Conservation (phyloP, 345 rosid genomes). For the Citrus cavaleriei region DNA sequence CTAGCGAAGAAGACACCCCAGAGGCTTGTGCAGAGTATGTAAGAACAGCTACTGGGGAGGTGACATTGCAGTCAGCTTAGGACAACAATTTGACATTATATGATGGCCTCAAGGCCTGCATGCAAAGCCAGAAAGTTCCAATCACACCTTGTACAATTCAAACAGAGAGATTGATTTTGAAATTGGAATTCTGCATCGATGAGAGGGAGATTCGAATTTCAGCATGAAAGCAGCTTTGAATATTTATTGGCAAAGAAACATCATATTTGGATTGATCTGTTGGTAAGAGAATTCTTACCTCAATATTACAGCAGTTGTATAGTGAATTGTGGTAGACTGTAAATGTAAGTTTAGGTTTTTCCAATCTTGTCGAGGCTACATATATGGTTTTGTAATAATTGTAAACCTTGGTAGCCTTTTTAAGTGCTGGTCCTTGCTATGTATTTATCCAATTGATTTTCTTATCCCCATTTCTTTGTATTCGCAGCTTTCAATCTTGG, state of each 20-base stretch:
- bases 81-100: neutral
- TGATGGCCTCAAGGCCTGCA: neutral
- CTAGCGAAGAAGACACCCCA: conserved; percentile 99
- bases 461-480: neutral
- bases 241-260: neutral
- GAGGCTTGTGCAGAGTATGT: conserved; percentile 84
- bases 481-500: neutral
- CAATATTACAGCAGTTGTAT: conserved; percentile 20
- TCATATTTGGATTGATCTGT: neutral
- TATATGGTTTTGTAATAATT: neutral
- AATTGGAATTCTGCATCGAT: neutral
- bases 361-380: neutral
- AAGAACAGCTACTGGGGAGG: conserved; percentile 61
- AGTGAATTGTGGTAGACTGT: conserved; percentile 27
- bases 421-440: neutral
- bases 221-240: neutral
- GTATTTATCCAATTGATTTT: neutral
- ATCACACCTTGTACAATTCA: conserved; percentile 24
- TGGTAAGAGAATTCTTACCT: neutral
- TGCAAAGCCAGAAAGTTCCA: neutral
- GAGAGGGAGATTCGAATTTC: neutral
- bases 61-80: conserved; percentile 74
- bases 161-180: conserved; percentile 8
- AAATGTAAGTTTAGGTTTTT: conserved; percentile 14
- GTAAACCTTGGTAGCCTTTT: neutral